A percentile compares a stretch with the other conserved stretches of the same genome.
Conservation (phyloP, 2,329 filamentous ascomycete species). For the Alternaria ethzedia region DNA sequence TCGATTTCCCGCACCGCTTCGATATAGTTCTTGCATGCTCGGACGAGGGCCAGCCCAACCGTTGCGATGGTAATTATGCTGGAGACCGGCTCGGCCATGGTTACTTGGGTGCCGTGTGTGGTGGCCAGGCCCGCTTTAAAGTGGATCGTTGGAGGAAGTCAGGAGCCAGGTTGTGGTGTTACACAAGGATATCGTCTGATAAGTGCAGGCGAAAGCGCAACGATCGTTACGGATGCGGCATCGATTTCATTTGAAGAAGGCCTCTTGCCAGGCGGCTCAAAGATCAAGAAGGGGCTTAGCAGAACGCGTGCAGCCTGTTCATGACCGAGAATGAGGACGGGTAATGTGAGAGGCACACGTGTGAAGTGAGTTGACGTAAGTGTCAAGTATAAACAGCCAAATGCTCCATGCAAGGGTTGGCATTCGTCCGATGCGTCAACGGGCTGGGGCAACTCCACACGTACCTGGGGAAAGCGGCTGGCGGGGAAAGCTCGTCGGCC, state of each 20-base stretch:
- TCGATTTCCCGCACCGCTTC: slow-evolving; percentile 10
- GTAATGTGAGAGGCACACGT: background rate
- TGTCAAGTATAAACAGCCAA: background rate
- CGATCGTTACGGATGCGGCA: background rate
- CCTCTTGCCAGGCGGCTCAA: background rate
- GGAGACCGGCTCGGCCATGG: slow-evolving; percentile 24
- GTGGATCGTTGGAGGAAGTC: background rate
- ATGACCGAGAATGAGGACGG: background rate
- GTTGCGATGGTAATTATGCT: slow-evolving; percentile 21
- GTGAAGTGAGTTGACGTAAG: background rate
- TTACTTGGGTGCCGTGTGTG: background rate
- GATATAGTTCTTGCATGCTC: slow-evolving; percentile 17
- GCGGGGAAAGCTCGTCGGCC: background rate
- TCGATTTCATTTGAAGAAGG: background rate
- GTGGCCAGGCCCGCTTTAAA: background rate
- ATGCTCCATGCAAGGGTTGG: background rate
- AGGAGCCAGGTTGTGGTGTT: background rate
- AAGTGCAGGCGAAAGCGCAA: background rate
- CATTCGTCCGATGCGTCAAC: background rate
- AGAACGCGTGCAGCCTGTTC: slow-evolving; percentile 6
- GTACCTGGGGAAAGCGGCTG: background rate
- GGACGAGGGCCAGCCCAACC: slow-evolving; percentile 13
- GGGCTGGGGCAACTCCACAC: background rate
- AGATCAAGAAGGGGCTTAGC: slow-evolving; percentile 8
- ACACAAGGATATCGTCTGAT: background rate